Percentiles rank a stretch among this genome's conserved stretches.
These are phyloP conservation scores for Boletellus deceptivus DNA, from an alignment of 1,284 basidiomycete genomes.

Conservation along the genomic window DNA sequence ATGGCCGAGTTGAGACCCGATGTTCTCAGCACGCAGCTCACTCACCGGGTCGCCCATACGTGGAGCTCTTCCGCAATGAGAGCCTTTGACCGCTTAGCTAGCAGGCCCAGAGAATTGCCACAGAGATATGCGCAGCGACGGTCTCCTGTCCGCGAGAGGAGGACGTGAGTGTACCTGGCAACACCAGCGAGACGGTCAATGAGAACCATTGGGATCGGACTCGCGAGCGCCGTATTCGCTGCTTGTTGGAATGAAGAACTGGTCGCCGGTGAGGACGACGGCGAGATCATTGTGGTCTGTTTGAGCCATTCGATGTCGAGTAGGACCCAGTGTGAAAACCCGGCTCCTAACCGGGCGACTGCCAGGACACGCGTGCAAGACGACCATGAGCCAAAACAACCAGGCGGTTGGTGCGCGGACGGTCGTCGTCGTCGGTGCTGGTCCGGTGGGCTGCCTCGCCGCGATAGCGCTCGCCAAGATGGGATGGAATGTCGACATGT, in stretches of 20 bases:
- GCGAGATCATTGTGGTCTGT: conserved; percentile 24
- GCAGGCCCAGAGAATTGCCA: conserved; percentile 91
- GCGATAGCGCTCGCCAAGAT: conserved; percentile 84
- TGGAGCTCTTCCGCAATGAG: conserved; percentile 83
- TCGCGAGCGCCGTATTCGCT: conserved; percentile 49
- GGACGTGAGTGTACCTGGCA: conserved; percentile 11
- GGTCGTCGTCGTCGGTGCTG: conserved; percentile 77
- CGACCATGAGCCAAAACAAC: conserved; percentile 20
- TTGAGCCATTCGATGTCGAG: conserved; percentile 10
- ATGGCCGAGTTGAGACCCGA: conserved; percentile 6
- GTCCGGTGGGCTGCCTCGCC: conserved; percentile 92
- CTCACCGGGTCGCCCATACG: conserved; percentile 73
- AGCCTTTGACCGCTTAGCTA: conserved; percentile 71
- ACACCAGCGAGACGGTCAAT: conserved; percentile 1
- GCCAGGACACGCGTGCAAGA: conserved; percentile 1
- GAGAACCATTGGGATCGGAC: conserved; percentile 37
- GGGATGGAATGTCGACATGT: conserved; percentile 90
- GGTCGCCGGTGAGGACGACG: conserved; percentile 42
- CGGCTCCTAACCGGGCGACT: too few relatives aligned
- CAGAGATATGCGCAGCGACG: conserved; percentile 81
- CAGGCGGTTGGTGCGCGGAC: conserved; percentile 35
- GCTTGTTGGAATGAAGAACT: conserved; percentile 67
- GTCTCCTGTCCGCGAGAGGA: conserved; percentile 40
- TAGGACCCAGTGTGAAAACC: conserved; percentile 1
- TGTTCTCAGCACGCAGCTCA: conserved; percentile 23